These are phyloP conservation scores for Chalciporus sp. DNA, from an alignment of 1,284 basidiomycete species.

Conservation along the genomic window DNA sequence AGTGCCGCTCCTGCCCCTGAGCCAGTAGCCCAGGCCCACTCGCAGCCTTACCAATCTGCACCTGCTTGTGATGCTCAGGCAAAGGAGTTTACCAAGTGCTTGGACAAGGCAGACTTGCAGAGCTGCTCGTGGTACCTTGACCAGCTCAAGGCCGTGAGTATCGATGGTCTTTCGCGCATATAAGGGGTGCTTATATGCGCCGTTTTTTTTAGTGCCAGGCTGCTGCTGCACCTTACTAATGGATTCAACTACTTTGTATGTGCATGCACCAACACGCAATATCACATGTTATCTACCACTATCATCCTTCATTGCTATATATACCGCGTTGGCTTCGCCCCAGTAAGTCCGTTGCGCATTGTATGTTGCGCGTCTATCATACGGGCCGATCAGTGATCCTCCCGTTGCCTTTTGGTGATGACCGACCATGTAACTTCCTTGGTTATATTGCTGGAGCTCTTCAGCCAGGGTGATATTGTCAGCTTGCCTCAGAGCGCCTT, in stretches of 20 bases:
- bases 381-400: too few species aligned
- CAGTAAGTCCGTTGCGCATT: too few species aligned
- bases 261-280: conserved; percentile 8
- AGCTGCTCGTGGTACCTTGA: conserved; percentile 84
- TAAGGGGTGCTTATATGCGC: conserved; percentile 9
- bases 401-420: too few species aligned
- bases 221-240: conserved; percentile 67
- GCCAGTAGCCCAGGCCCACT: conserved; percentile 48
- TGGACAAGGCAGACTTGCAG: conserved; percentile 74
- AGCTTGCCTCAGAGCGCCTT: too few species aligned
- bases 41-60: conserved; percentile 40
- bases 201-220: conserved; percentile 63
- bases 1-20: conserved; percentile 42
- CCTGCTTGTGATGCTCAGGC: conserved; percentile 71
- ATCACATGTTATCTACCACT: conserved; percentile 4
- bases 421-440: too few species aligned
- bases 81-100: conserved; percentile 77
- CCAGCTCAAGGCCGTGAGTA: conserved; percentile 77
- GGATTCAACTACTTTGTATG: conserved; percentile 12
- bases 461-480: too few species aligned
- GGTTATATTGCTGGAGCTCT: too few species aligned
- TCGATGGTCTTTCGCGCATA: not conserved
- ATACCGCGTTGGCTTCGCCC: not conserved
- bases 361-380: too few species aligned
- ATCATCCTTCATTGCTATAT: conserved; percentile 4